Base-by-base conservation (phyloP, 192 early-diverging fungal species). In the Coemansia sp. region DNA sequence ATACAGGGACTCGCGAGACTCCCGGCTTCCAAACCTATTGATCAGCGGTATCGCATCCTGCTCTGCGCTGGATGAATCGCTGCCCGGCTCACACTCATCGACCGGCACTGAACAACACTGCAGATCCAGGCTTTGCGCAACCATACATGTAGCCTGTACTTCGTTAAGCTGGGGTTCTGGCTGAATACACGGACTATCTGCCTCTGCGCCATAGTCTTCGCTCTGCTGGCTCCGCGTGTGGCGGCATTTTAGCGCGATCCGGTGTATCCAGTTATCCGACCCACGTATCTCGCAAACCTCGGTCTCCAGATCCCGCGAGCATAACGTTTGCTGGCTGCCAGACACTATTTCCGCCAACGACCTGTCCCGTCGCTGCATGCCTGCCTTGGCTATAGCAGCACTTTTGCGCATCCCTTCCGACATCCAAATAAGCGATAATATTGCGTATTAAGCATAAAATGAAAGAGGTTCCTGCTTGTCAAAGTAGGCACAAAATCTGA, bases 191-290 rank as follows among this genome's bases (percentile, higher is more conserved):
- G n/a, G n/a, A n/a, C n/a, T n/a, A n/a, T n/a, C n/a, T n/a, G n/a
- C n/a, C n/a, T n/a, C n/a, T n/a, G n/a, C n/a, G n/a, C n/a, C 7
- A 24, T 18, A 19, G 21, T 49, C 12, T 49, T 14, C 27, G 47
- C 24, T 49, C 0, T 28, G 1, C 0, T 49, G 29, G 18, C 25
- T 33, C 8, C 45, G 52, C 27, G 32, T 18, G 29, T 40, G 18
- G 12, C 31, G 43, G 7, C 23, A n/a, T 3, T 32, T 16, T 22
- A 32, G 42, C 19, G 47, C 57, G 28, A 74, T 56, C 24, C 25
- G 35, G 8, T 55, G 40, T 19, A 74, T 53, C 72, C 72, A 74
- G 44, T 27, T 51, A 24, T 53, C 35, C 11, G 62, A 64, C 8
- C 22, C 28, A 10, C 72, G 60, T 3, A 74, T 74, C 28, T 59